Base-by-base conservation (phyloP, 2,329 filamentous ascomycete species). In the Talaromyces funiculosus region DNA sequence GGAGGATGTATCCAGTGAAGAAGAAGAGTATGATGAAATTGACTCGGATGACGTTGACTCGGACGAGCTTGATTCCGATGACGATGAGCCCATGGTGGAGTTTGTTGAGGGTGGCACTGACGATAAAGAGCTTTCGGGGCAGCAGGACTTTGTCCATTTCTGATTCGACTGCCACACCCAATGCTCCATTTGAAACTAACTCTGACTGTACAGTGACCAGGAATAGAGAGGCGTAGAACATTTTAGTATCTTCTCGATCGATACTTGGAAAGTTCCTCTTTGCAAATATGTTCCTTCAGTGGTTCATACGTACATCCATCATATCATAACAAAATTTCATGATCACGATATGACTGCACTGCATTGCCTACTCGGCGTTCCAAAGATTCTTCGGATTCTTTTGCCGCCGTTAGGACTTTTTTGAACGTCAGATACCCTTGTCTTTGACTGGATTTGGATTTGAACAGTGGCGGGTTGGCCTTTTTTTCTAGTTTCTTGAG, bases 1-100 rank as follows among this genome's bases (percentile, higher is more conserved):
- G 64, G 86, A 82, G 69, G 90, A 94, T 70, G 67, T 90, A 53
- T 92, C 90, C 61, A 93, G 89, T 79, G 89, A 92, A 69, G 89
- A 91, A 64, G 89, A 88, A 64, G 82, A 82, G 57, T 81, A 87
- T 63, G 77, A 81, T 58, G 76, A 77, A 65, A 85, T 86, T 72
- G 83, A 92, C 75, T 92, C 89, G 59, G 90, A 92, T 64, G 77
- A 72, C 54, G 67, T 74, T 57, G 74, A 93, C 74, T 92, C 89
- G 59, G 90, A 92, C 61, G 77, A 72, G 40, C 69, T 75, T 55
- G 75, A 78, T 51, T 77, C 80, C 57, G 77, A 80, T 65, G 65
- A 55, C 18, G 57, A 62, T 33, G 58, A 60, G 43, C 58, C 49
- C 33, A 53, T 70, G 20, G 72, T 74, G 63, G 67, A 73, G 61